Evolutionary conservation across 352 stramenopile genomes (phyloP).

Genomic region (Pythium apleroticum): DNA sequence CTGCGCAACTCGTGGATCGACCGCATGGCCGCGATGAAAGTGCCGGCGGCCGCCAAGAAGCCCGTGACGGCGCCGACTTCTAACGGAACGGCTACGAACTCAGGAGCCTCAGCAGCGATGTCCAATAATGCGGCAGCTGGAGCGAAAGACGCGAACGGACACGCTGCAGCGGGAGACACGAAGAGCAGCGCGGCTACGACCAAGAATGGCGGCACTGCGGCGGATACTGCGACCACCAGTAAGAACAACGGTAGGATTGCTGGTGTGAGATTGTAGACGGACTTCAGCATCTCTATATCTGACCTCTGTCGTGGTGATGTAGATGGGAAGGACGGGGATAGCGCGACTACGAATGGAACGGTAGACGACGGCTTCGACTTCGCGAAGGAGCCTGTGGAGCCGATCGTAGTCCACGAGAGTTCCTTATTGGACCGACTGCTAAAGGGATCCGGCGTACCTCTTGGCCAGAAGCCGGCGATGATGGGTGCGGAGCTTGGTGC

Average conservation of each 20-base stretch:
- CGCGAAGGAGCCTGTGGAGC: constrained; percentile 59
- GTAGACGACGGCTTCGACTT: constrained; percentile 58
- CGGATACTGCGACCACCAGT: constrained; percentile 11
- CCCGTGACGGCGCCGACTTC: constrained; percentile 29
- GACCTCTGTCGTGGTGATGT: background rate
- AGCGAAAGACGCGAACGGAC: constrained; percentile 20
- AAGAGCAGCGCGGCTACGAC: background rate
- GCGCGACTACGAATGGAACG: background rate
- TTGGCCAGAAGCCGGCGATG: constrained; percentile 63
- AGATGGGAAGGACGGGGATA: constrained; percentile 5
- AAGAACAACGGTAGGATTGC: constrained; percentile 6
- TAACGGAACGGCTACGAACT: background rate
- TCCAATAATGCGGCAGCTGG: background rate
- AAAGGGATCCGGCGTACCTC: constrained; percentile 46
- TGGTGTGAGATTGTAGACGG: background rate
- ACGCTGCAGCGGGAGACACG: background rate
- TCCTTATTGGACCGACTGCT: constrained; percentile 80
- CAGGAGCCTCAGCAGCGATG: background rate
- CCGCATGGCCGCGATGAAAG: constrained; percentile 80
- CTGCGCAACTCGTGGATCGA: constrained; percentile 89
- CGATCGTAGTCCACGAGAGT: constrained; percentile 65
- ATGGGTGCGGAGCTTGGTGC: constrained; percentile 50
- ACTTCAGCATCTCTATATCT: background rate
- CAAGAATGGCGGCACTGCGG: constrained; percentile 5
- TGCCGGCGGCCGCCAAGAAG: constrained; percentile 49